Conservation (phyloP, 2,329 filamentous ascomycete species). For the Xylariaceae sp. region DNA sequence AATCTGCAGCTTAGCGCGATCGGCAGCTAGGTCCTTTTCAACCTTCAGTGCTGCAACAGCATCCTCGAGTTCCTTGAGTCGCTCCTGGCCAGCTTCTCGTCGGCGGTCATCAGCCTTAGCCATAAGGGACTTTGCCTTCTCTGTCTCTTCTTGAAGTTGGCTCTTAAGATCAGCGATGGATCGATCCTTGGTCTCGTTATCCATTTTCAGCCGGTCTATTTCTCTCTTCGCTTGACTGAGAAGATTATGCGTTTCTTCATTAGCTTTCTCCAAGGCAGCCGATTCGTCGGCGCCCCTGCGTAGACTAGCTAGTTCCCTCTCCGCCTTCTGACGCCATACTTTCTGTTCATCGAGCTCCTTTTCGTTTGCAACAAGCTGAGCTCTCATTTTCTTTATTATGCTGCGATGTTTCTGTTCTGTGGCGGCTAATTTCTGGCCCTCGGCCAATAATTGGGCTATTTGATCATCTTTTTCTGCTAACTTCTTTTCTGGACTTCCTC, state of each 20-base stretch:
- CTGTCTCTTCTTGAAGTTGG: slow-evolving; percentile 63
- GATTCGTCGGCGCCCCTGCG: slow-evolving; percentile 45
- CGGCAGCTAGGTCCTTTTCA: slow-evolving; percentile 70
- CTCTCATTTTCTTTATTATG: slow-evolving; percentile 74
- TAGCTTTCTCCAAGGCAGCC: slow-evolving; percentile 51
- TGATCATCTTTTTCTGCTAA: slow-evolving; percentile 85
- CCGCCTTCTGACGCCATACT: slow-evolving; percentile 54
- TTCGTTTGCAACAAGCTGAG: slow-evolving; percentile 60
- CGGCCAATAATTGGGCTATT: slow-evolving; percentile 83
- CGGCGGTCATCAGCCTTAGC: slow-evolving; percentile 62
- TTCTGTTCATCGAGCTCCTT: slow-evolving; percentile 57
- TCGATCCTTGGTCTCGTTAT: slow-evolving; percentile 57
- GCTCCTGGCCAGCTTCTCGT: slow-evolving; percentile 58
- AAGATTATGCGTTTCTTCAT: slow-evolving; percentile 37
- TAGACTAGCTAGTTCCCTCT: slow-evolving; percentile 44
- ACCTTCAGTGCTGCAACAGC: slow-evolving; percentile 61
- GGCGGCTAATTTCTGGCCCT: slow-evolving; percentile 82
- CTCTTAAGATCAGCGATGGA: slow-evolving; percentile 63
- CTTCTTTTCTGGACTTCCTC: slow-evolving; percentile 68
- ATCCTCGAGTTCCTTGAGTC: slow-evolving; percentile 50
- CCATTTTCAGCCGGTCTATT: slow-evolving; percentile 56
- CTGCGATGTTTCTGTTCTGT: slow-evolving; percentile 79
- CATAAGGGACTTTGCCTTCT: slow-evolving; percentile 62
- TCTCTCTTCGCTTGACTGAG: slow-evolving; percentile 30
- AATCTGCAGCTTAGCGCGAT: slow-evolving; percentile 61